These are phyloP conservation scores for Rhynchosporium graminicola DNA, from an alignment of 2,329 filamentous ascomycete genomes.

Conservation along the genomic window DNA sequence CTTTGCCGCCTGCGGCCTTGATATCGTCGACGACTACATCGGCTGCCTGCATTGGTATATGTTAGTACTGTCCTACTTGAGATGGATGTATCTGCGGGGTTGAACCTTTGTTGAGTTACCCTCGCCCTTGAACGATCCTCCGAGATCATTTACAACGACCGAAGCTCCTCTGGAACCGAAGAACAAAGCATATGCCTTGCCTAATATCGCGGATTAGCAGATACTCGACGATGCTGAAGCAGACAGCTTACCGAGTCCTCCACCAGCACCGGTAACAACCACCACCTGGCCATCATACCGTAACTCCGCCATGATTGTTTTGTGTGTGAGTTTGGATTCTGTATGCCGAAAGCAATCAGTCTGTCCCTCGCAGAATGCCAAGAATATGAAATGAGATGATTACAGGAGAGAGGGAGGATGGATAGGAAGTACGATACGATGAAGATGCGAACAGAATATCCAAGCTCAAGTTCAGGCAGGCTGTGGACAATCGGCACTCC, in stretches of 20 bases:
- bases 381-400: background rate
- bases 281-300: constrained; percentile 87
- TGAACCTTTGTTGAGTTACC: constrained; percentile 80
- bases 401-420: background rate
- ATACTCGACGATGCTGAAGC: background rate
- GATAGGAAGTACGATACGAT: constrained; percentile 16
- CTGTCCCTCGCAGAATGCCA: constrained; percentile 10
- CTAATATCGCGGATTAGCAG: constrained; percentile 52
- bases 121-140: constrained; percentile 90
- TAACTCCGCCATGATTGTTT: constrained; percentile 57
- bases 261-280: constrained; percentile 83
- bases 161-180: constrained; percentile 88
- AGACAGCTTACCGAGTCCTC: constrained; percentile 59
- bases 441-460: constrained; percentile 8
- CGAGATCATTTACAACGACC: constrained; percentile 95
- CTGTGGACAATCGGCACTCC: constrained; percentile 14
- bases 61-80: constrained; percentile 15
- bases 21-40: constrained; percentile 84
- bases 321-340: constrained; percentile 15
- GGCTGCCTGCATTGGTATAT: constrained; percentile 59
- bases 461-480: background rate
- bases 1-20: constrained; percentile 86
- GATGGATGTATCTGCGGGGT: constrained; percentile 3
- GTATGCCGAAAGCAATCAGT: constrained; percentile 5
- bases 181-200: constrained; percentile 82